Base-by-base conservation (phyloP, 306 rosid species). In the Hippophae tibetana region DNA sequence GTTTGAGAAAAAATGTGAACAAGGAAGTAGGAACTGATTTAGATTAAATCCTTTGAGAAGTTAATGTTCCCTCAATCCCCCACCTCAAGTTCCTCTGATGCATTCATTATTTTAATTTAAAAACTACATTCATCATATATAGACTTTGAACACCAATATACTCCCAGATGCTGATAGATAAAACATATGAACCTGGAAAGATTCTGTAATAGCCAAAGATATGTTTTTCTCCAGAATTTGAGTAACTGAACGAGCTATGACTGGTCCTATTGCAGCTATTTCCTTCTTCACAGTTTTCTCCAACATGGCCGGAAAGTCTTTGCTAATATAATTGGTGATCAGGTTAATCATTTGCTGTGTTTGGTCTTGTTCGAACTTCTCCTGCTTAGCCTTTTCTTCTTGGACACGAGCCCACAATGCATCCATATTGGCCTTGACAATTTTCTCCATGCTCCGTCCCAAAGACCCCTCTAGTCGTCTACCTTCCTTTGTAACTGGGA, bases 221-320 rank as follows among this genome's bases (percentile, higher is more conserved):
- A 74, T 43, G 40, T 81, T 43, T 76, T 81, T 81, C 74, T 81
- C 92, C 57, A 78, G 43, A 65, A 67, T 49, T 66, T 79, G 92
- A 72, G 74, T 69, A 38, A 79, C 9, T 47, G 85, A 79, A 66
- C 83, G 92, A 5, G 74, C 61, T 56, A 84, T 70, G 56, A 73
- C 61, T 48, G 84, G 68, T 78, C 87, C 92, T 43, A 84, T 72
- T 9, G 79, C 66, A 60, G 83, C 78, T 61, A 81, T 61, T 76
- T 84, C 92, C 79, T 81, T 81, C 87, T 81, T 84, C 25, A 84
- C 43, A 47, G 63, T 67, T 76, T 81, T 84, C 76, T 84, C 92
- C 42, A 84, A 63, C 69, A 74, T 46, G 68, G 81, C 13, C 54
- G 78, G 68, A 64, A 84, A 69, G 50, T 84, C 92, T 71, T 72